Evolutionary conservation across 169 alveolate species (phyloP).

Genomic region (Eimeria praecox): DNA sequence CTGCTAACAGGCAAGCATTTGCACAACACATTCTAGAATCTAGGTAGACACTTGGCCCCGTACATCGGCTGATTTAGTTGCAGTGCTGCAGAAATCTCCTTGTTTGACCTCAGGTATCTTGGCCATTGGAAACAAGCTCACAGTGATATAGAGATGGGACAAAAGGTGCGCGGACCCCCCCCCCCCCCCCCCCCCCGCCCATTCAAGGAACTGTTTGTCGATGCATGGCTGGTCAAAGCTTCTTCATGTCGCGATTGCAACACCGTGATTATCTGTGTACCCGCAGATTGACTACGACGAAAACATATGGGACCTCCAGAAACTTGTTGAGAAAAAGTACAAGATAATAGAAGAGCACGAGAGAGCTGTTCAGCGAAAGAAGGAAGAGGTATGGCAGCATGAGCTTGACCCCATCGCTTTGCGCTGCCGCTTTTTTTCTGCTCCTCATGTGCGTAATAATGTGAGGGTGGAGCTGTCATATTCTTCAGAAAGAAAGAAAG

Average conservation of each 20-base stretch:
- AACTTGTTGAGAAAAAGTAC: slow-evolving; percentile 87
- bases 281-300: slow-evolving; percentile 88
- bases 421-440: background rate
- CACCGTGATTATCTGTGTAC: background rate
- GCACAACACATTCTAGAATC: background rate
- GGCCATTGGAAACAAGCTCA: slow-evolving; percentile 89
- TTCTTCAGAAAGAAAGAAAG: slow-evolving; percentile 84
- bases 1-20: slow-evolving; percentile 85
- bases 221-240: background rate
- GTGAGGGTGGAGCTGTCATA: background rate
- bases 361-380: slow-evolving; percentile 70
- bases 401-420: background rate
- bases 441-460: background rate
- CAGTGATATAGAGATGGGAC: slow-evolving; percentile 88
- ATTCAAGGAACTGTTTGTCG: background rate
- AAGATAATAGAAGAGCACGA: slow-evolving; percentile 86
- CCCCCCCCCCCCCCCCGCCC: no score
- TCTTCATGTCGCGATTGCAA: background rate
- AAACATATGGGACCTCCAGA: slow-evolving; percentile 88
- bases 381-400: slow-evolving; percentile 77
- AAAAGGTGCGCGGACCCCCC: slow-evolving; percentile 81
- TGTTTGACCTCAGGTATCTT: slow-evolving; percentile 74
- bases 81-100: background rate
- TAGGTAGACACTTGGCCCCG: background rate
- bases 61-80: background rate